Evolutionary conservation across 805 yeast genomes (phyloP).

Genomic region (Yarrowia sp.): DNA sequence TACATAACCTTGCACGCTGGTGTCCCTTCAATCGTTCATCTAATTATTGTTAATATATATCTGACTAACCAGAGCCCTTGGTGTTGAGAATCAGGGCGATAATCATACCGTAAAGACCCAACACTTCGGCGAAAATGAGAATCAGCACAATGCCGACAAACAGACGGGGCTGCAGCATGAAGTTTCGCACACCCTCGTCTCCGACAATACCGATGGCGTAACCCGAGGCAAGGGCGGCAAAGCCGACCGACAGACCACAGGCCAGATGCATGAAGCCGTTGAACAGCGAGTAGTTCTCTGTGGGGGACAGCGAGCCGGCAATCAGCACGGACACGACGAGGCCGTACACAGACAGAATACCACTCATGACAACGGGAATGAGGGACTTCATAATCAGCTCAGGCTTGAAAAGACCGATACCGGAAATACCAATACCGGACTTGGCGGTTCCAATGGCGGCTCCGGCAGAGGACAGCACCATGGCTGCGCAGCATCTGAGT

Average conservation of each 20-base stretch:
- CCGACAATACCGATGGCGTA: conserved; percentile 95
- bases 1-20: too few species aligned
- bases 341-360: conserved; percentile 95
- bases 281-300: conserved; percentile 75
- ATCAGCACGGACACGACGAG: conserved; percentile 93
- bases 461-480: conserved; percentile 90
- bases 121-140: conserved; percentile 85
- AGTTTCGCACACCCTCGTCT: conserved; percentile 86
- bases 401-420: conserved; percentile 96
- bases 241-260: conserved; percentile 94
- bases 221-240: conserved; percentile 94
- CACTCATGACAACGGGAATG: conserved; percentile 97
- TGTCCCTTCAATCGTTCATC: neutral
- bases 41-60: neutral
- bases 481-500: conserved; percentile 74
- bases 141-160: conserved; percentile 89
- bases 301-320: conserved; percentile 76
- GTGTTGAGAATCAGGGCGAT: conserved; percentile 90
- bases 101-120: conserved; percentile 91
- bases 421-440: conserved; percentile 96
- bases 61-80: conserved; percentile 61
- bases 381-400: conserved; percentile 87
- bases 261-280: conserved; percentile 98
- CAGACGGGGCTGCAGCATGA: conserved; percentile 81
- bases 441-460: conserved; percentile 99